Conservation (phyloP, 768 basidiomycete species). For the Lepiota venenata region DNA sequence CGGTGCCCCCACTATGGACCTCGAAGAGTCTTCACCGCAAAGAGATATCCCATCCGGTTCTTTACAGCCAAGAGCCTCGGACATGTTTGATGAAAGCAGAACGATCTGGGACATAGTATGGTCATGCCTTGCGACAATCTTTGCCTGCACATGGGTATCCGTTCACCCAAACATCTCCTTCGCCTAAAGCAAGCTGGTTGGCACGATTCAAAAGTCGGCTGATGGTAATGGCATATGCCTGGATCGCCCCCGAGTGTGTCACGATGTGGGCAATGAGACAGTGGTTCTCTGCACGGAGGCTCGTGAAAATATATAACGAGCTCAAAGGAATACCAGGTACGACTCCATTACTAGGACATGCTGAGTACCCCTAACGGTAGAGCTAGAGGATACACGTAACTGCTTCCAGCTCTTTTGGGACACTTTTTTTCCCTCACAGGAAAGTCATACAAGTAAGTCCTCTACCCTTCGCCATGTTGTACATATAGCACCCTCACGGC, state of each 20-base stretch:
- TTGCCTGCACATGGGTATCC: conserved; percentile 21
- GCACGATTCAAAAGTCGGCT: neutral
- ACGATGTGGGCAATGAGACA: conserved; percentile 19
- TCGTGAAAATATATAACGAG: conserved; percentile 11
- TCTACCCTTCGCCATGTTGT: neutral
- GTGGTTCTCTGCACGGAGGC: conserved; percentile 12
- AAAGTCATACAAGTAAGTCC: neutral
- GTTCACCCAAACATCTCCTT: conserved; percentile 20
- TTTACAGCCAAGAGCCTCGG: neutral
- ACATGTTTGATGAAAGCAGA: neutral
- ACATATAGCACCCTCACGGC: neutral
- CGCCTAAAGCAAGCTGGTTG: neutral
- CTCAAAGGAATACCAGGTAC: neutral
- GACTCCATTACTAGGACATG: neutral
- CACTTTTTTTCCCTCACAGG: neutral
- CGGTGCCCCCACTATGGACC: neutral
- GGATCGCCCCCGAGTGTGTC: conserved; percentile 18
- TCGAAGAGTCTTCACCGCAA: neutral
- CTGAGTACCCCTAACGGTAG: neutral
- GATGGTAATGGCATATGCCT: conserved; percentile 6
- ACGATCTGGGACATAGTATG: conserved; percentile 17
- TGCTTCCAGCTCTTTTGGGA: neutral
- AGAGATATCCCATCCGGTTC: too few species aligned
- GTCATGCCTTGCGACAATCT: conserved; percentile 18
- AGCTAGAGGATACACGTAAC: neutral